Percentiles rank a stretch among this genome's conserved stretches.
Conservation (phyloP, 495 filamentous ascomycete species). For the Beverwykella pulmonaria region DNA sequence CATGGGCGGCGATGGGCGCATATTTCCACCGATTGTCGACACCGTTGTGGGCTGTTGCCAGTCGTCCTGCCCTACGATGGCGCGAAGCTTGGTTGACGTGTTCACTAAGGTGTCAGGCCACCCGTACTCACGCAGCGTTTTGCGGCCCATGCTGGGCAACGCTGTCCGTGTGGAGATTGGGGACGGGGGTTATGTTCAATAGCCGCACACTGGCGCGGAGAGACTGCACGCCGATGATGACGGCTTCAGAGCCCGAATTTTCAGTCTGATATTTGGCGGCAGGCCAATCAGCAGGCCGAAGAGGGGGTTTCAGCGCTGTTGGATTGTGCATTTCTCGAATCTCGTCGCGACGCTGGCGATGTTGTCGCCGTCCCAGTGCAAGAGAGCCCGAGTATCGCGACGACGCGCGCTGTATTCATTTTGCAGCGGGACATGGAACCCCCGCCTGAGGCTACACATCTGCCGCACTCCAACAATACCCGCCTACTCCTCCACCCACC, state of each 20-base stretch:
- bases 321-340: slow-evolving; percentile 15
- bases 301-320: slow-evolving; percentile 19
- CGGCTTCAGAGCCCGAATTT: neutral
- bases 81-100: slow-evolving; percentile 28
- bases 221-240: slow-evolving; percentile 27
- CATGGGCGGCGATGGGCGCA: neutral
- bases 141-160: slow-evolving; percentile 15
- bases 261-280: slow-evolving; percentile 12
- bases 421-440: neutral
- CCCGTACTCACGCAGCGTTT: slow-evolving; percentile 7
- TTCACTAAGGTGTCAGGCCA: slow-evolving; percentile 13
- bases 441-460: slow-evolving; percentile 8
- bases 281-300: slow-evolving; percentile 15
- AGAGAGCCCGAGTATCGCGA: neutral
- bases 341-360: neutral
- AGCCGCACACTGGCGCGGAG: slow-evolving; percentile 27
- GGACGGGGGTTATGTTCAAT: slow-evolving; percentile 17
- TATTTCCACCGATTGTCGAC: neutral
- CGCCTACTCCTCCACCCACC: slow-evolving; percentile 10
- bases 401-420: neutral
- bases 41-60: slow-evolving; percentile 5
- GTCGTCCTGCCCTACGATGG: neutral
- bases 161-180: slow-evolving; percentile 33
- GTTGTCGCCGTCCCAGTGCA: neutral
- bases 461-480: slow-evolving; percentile 29